Percentiles rank a stretch among this genome's conserved stretches.
These are phyloP conservation scores for Fusarium sp. DNA, from an alignment of 2,329 filamentous ascomycete genomes.

Conservation along the genomic window DNA sequence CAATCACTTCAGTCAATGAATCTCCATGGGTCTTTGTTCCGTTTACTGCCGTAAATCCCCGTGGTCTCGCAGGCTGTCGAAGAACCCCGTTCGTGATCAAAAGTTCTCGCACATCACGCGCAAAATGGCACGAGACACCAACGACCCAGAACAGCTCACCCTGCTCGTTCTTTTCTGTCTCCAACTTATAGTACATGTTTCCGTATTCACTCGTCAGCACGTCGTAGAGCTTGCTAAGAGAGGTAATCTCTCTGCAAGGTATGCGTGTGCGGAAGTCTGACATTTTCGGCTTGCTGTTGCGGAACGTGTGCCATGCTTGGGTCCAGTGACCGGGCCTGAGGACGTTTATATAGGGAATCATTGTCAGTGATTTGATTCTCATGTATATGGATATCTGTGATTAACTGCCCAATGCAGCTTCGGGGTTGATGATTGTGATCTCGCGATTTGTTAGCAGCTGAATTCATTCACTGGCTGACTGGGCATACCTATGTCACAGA, in stretches of 20 bases:
- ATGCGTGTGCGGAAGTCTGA: background rate
- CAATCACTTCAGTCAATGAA: background rate
- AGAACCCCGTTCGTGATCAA: background rate
- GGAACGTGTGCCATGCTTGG: background rate
- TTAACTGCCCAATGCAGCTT: background rate
- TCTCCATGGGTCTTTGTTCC: accelerated
- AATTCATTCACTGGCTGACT: background rate
- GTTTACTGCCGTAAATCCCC: background rate
- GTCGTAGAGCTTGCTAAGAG: background rate
- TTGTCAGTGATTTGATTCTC: background rate
- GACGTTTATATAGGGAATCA: background rate
- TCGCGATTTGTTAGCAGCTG: background rate
- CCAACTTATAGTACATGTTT: background rate
- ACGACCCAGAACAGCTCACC: background rate
- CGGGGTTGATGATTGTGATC: background rate
- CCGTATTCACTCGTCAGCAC: background rate
- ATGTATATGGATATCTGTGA: background rate
- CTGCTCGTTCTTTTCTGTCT: background rate
- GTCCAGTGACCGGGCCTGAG: background rate
- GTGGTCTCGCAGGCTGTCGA: background rate
- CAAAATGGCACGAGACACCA: background rate
- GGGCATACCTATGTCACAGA: too few relatives aligned
- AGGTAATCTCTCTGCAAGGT: background rate
- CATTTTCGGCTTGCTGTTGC: background rate
- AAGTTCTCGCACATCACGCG: background rate